Base-by-base conservation (phyloP, 1,139 yeast species). In the Kurtzmaniella quercitrusa region DNA sequence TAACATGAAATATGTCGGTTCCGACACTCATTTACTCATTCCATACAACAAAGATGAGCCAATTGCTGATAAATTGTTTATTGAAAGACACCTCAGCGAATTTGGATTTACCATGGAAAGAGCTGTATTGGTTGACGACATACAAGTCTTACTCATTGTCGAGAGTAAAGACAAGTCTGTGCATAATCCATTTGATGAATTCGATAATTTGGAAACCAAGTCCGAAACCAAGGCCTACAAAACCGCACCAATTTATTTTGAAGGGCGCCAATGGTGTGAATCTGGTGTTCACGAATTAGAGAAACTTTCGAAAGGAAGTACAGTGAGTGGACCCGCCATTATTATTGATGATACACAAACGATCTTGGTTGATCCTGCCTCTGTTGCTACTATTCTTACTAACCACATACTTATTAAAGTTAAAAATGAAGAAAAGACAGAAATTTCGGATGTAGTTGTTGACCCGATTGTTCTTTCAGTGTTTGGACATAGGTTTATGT, bases 321-420 rank as follows among this genome's bases (percentile, higher is more conserved):
- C 61, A 11, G 61, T 89, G 3, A 34, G 50, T 2, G 97, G 96
- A 0, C 97, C 97, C 2, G 88, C 95, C 0, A 79, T 89, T 50
- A 74, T 89, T 46, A 82, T 89, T 17, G 97, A 89, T 61, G 80
- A 80, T 36, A 89, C 96, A 0, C 96, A 89, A 61, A 89, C 97
- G 0, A 82, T 88, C 49, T 74, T 89, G 17, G 76, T 89, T 17
- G 88, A 88, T 19, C 94, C 95, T 1, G 63, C 71, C 41, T 75
- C 88, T 0, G 57, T 63, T n/a, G 96, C 95, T 1, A 68, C 74
- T 0, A 68, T 87, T 18, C 66, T 86, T 38, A 64, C 78, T 3
- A 69, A 80, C 26, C 67, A 64, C 45, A 73, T 88, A 16, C 62
- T 80, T 32, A 66, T 69, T 41, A 51, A 50, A 26, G 65, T 67